phyloP scores from a whole-genome alignment of 768 basidiomycete species.

The Cystobasidium ongulense region DNA sequence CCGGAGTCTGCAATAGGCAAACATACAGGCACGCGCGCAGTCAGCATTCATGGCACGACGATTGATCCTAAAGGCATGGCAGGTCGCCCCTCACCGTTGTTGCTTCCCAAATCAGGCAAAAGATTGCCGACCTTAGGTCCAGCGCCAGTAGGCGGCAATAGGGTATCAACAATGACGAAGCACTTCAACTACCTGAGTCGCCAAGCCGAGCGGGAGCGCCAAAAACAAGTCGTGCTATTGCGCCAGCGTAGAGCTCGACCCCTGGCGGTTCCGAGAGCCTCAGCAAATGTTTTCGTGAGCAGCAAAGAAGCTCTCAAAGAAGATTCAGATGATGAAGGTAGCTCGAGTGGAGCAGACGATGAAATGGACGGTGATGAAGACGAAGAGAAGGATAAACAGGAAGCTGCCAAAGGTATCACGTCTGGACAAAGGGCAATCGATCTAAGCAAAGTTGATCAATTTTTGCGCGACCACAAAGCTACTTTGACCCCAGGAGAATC shows the following conservation, averaged over 20 bases:
- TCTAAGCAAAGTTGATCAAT: slow-evolving; percentile 3
- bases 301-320: slow-evolving; percentile 80
- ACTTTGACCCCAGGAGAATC: background rate
- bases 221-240: slow-evolving; percentile 67
- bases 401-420: slow-evolving; percentile 35
- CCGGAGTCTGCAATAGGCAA: background rate
- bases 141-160: background rate
- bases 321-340: slow-evolving; percentile 52
- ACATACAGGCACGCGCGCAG: background rate
- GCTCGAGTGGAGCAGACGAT: slow-evolving; percentile 33
- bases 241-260: slow-evolving; percentile 79
- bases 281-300: slow-evolving; percentile 57
- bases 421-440: background rate
- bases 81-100: background rate
- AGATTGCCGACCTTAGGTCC: background rate
- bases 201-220: slow-evolving; percentile 54
- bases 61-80: background rate
- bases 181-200: slow-evolving; percentile 72
- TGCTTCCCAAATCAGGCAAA: background rate
- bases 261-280: slow-evolving; percentile 76
- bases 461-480: background rate
- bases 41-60: background rate
- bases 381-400: slow-evolving; percentile 58
- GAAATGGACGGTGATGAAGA: slow-evolving; percentile 48
- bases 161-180: slow-evolving; percentile 73